A percentile compares a stretch with the other conserved stretches of the same genome.
Evolutionary conservation across 805 yeast species (phyloP).

Genomic region (Cyberlindnera sargentensis): DNA sequence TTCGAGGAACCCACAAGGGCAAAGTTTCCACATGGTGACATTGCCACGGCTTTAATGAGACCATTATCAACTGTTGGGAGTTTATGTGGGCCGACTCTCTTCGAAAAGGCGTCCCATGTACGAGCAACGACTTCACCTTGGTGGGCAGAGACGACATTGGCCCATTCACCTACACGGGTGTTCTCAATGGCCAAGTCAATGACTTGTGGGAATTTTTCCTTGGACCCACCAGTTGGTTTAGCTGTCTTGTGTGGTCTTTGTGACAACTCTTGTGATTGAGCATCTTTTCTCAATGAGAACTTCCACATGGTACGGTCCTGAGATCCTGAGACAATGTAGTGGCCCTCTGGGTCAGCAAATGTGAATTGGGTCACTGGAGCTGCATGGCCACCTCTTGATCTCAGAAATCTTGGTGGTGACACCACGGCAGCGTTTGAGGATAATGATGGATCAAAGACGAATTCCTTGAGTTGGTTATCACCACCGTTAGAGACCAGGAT

Average conservation of each 20-base stretch:
- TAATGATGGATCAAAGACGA: slow-evolving; percentile 87
- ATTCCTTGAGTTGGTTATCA: slow-evolving; percentile 84
- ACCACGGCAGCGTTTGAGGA: slow-evolving; percentile 55
- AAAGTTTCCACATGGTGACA: slow-evolving; percentile 94
- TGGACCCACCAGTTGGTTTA: slow-evolving; percentile 50
- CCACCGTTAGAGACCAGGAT: slow-evolving; percentile 84
- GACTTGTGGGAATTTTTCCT: slow-evolving; percentile 74
- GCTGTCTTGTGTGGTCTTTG: slow-evolving; percentile 51
- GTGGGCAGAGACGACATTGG: slow-evolving; percentile 83
- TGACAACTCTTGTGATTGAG: slow-evolving; percentile 90
- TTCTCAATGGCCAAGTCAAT: slow-evolving; percentile 63
- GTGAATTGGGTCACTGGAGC: slow-evolving; percentile 73
- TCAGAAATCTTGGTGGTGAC: slow-evolving; percentile 82
- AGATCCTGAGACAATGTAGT: slow-evolving; percentile 80
- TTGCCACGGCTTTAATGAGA: slow-evolving; percentile 62
- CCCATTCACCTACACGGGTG: slow-evolving; percentile 87
- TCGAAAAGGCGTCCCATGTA: slow-evolving; percentile 80
- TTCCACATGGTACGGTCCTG: slow-evolving; percentile 84
- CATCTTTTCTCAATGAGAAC: slow-evolving; percentile 89
- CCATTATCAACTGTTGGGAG: slow-evolving; percentile 75
- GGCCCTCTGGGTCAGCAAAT: slow-evolving; percentile 78
- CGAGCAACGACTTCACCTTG: slow-evolving; percentile 77
- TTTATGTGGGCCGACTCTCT: slow-evolving; percentile 70
- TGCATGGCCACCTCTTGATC: slow-evolving; percentile 97
- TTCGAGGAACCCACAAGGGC: slow-evolving; percentile 82